phyloP scores from a whole-genome alignment of 2,329 filamentous ascomycete species.

The Macrophomina tecta region DNA sequence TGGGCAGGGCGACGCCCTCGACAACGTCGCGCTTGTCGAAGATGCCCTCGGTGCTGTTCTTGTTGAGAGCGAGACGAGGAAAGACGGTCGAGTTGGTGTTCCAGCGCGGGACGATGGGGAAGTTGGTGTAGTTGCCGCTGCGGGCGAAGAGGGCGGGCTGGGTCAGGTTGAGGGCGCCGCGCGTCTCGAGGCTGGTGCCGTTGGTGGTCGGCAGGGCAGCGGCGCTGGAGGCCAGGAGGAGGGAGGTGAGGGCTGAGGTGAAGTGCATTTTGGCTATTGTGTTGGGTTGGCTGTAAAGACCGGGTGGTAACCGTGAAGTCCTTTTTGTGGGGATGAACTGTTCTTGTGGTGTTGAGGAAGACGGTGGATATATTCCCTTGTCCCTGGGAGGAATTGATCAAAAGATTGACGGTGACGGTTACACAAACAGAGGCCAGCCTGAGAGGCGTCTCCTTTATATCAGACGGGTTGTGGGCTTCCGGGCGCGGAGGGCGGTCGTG shows the following conservation, averaged over 20 bases:
- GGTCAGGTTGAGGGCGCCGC: constrained; percentile 15
- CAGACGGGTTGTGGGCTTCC: background rate
- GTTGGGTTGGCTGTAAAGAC: background rate
- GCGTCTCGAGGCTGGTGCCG: constrained; percentile 3
- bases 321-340: background rate
- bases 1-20: constrained; percentile 1
- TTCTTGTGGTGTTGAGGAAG: background rate
- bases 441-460: constrained; percentile 18
- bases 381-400: background rate
- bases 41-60: constrained; percentile 21
- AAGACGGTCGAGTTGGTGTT: background rate
- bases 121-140: constrained; percentile 4
- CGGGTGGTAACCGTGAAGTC: background rate
- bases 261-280: constrained; percentile 12
- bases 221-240: constrained; percentile 16
- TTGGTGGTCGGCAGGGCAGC: constrained; percentile 12
- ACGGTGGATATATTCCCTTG: constrained; percentile 8
- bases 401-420: constrained; percentile 20
- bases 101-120: background rate
- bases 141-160: constrained; percentile 10
- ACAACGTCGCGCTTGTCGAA: constrained; percentile 18
- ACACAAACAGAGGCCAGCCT: background rate
- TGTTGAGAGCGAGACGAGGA: constrained; percentile 10
- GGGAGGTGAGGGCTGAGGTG: constrained; percentile 9
- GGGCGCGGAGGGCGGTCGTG: constrained; percentile 17